Evolutionary conservation across 495 filamentous ascomycete genomes (phyloP).

Genomic region (Staphylotrichum longicolle): DNA sequence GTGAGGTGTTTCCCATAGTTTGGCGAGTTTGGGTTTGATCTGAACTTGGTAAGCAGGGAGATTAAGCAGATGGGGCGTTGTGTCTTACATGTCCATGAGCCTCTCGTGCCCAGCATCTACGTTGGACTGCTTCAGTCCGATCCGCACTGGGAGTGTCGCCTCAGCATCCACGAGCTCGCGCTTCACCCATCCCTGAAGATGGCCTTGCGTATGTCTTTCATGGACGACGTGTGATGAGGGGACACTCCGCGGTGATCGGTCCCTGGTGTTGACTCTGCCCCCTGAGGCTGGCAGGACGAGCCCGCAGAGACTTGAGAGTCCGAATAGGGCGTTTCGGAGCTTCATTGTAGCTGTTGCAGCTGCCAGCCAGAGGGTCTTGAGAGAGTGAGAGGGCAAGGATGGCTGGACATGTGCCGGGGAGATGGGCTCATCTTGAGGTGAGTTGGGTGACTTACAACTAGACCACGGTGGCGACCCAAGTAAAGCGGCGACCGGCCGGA

Average conservation of each 20-base stretch:
- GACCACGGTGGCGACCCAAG: conserved; percentile 15
- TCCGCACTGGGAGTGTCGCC: conserved; percentile 34
- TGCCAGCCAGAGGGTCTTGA: background rate
- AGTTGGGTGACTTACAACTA: background rate
- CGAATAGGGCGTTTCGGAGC: background rate
- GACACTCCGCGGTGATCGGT: background rate
- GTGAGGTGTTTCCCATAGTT: conserved; percentile 57
- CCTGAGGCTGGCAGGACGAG: conserved; percentile 6
- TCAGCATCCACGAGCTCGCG: conserved; percentile 29
- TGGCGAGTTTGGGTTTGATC: conserved; percentile 63
- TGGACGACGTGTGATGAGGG: conserved; percentile 20
- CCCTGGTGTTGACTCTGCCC: background rate
- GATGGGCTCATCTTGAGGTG: background rate
- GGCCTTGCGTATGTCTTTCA: conserved; percentile 20
- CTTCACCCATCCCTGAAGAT: conserved; percentile 34
- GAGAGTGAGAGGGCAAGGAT: background rate
- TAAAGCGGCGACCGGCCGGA: background rate
- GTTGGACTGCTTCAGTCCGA: conserved; percentile 35
- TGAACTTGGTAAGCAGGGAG: conserved; percentile 59
- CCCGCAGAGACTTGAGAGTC: conserved; percentile 3
- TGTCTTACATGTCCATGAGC: conserved; percentile 37
- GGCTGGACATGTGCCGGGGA: background rate
- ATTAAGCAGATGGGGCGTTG: too few species aligned
- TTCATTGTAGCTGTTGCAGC: background rate
- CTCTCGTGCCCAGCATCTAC: conserved; percentile 31